These are phyloP conservation scores for Flaveria sonorensis DNA, from an alignment of 129 eudicot species.

Conservation along the genomic window DNA sequence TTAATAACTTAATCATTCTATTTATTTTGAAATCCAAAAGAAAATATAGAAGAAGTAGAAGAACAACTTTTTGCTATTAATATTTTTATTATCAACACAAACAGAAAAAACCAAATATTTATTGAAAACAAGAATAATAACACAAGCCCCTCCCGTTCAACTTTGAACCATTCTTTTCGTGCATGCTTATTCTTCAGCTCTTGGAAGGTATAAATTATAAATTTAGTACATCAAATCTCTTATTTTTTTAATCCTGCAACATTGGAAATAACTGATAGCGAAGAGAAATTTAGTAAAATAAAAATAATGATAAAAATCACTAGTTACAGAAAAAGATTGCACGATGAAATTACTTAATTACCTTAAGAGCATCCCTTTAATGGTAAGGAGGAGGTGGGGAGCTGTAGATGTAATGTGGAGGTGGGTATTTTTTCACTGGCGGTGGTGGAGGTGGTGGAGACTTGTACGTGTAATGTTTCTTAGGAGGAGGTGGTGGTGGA, in stretches of 20 bases:
- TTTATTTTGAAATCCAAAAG: background rate
- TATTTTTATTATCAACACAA: background rate
- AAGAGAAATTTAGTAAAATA: background rate
- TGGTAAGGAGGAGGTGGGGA: constrained; percentile 53
- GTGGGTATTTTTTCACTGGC: constrained; percentile 31
- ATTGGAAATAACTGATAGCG: background rate
- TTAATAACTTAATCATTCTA: background rate
- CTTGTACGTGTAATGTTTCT: background rate
- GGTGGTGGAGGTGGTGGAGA: background rate
- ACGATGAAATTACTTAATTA: background rate
- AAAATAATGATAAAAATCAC: background rate
- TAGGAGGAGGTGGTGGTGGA: background rate
- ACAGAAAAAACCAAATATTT: background rate
- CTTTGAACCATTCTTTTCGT: background rate
- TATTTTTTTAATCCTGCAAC: constrained; percentile 14
- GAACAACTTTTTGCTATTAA: background rate
- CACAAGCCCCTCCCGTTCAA: constrained; percentile 2
- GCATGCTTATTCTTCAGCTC: background rate
- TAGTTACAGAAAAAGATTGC: background rate
- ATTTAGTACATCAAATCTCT: background rate
- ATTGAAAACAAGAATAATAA: constrained; percentile 12
- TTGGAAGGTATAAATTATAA: background rate
- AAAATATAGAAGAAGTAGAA: background rate
- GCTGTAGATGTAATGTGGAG: constrained; percentile 44
- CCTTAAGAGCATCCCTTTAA: background rate